These are phyloP conservation scores for Quercus engelmannii DNA, from an alignment of 306 rosid genomes.

Conservation along the genomic window DNA sequence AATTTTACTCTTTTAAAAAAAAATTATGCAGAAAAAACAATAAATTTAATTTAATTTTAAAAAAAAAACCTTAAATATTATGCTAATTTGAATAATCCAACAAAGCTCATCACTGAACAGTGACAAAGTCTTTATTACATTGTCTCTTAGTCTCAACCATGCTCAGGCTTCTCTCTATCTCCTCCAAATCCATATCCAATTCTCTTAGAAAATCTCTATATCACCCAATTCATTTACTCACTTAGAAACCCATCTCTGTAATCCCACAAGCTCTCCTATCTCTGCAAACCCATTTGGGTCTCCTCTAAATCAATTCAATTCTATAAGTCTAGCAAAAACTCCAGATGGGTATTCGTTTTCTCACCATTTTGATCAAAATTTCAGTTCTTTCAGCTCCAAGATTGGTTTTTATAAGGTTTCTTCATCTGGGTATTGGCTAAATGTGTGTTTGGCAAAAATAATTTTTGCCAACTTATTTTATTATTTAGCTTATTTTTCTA, in stretches of 20 bases:
- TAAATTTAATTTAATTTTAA: no score
- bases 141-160: slow-evolving; percentile 19
- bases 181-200: slow-evolving; percentile 39
- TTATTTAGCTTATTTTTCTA: no score
- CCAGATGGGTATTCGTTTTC: slow-evolving; percentile 7
- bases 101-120: no score
- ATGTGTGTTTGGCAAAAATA: no score
- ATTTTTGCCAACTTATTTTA: no score
- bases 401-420: slow-evolving; percentile 3
- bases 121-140: background rate
- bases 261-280: background rate
- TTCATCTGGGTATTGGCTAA: slow-evolving; percentile 17
- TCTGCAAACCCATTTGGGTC: background rate
- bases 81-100: background rate
- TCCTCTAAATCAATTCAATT: background rate
- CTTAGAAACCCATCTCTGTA: slow-evolving; percentile 6
- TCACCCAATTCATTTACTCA: background rate
- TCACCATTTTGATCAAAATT: slow-evolving; percentile 13
- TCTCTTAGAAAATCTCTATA: slow-evolving; percentile 2
- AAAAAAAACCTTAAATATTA: no score
- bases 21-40: no score
- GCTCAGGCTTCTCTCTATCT: slow-evolving; percentile 31
- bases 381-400: slow-evolving; percentile 8
- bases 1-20: no score
- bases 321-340: background rate